Evolutionary conservation across 495 filamentous ascomycete genomes (phyloP).

Genomic region (Thozetella sp.): DNA sequence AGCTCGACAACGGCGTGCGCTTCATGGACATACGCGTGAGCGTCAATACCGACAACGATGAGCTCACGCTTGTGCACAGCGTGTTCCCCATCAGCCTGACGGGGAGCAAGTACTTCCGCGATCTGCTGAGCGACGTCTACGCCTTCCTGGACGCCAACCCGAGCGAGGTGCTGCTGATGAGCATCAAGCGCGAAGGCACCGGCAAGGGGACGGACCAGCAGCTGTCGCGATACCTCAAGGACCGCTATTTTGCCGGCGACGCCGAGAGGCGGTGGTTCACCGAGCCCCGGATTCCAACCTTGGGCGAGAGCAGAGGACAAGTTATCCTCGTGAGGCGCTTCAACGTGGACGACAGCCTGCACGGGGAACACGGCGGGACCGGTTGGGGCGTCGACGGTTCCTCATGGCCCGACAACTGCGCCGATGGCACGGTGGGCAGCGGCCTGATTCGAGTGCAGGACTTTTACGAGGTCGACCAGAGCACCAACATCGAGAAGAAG

Average conservation of each 20-base stretch:
- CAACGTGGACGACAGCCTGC: constrained; percentile 59
- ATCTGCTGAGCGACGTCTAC: constrained; percentile 68
- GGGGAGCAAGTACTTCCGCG: constrained; percentile 68
- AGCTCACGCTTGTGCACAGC: constrained; percentile 58
- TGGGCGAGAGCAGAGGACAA: constrained; percentile 81
- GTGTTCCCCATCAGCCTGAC: constrained; percentile 48
- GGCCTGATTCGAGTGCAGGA: constrained; percentile 87
- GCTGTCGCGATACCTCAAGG: constrained; percentile 68
- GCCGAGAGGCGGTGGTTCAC: constrained; percentile 70
- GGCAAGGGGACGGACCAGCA: constrained; percentile 80
- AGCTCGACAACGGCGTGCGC: constrained; percentile 88
- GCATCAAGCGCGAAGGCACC: constrained; percentile 86
- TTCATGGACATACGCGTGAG: constrained; percentile 88
- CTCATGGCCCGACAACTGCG: constrained; percentile 87
- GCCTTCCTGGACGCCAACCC: constrained; percentile 78
- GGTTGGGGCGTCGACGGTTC: constrained; percentile 85
- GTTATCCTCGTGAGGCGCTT: constrained; percentile 88
- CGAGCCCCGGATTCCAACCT: constrained; percentile 72
- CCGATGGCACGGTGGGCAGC: constrained; percentile 69
- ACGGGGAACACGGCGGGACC: constrained; percentile 57
- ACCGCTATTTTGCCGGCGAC: constrained; percentile 66
- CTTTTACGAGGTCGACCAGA: constrained; percentile 86
- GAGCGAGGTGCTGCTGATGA: constrained; percentile 81
- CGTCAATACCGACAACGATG: constrained; percentile 67
- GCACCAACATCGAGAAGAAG: constrained; percentile 77